Conservation (phyloP, 2,329 filamentous ascomycete species). For the Trichoderma aggressivum region DNA sequence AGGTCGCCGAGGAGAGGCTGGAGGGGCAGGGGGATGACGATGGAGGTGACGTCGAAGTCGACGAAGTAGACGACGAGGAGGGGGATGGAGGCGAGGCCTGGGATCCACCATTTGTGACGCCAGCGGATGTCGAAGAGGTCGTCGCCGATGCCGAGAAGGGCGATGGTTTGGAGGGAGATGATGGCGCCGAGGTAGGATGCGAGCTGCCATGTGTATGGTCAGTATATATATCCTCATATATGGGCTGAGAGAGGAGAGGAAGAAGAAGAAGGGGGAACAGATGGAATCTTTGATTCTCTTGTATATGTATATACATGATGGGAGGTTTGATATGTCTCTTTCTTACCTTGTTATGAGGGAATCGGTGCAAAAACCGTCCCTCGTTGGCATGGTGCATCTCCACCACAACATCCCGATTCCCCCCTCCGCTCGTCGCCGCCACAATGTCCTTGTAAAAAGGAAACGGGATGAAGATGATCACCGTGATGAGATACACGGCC, state of each 20-base stretch:
- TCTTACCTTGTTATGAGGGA: conserved; percentile 85
- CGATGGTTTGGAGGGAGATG: conserved; percentile 85
- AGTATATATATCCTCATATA: not conserved
- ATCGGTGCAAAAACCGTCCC: conserved; percentile 82
- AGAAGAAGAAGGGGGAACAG: no score
- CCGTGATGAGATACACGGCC: conserved; percentile 81
- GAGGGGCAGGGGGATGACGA: conserved; percentile 84
- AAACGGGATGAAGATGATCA: conserved; percentile 93
- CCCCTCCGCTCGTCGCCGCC: conserved; percentile 86
- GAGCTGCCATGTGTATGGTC: conserved; percentile 55
- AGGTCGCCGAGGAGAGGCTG: conserved; percentile 81
- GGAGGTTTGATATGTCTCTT: no score
- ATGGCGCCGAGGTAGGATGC: conserved; percentile 93
- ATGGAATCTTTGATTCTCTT: no score
- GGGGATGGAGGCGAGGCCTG: conserved; percentile 87
- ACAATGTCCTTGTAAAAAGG: conserved; percentile 99
- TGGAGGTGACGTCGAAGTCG: conserved; percentile 94
- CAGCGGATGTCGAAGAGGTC: conserved; percentile 97
- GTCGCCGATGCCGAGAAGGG: conserved; percentile 88
- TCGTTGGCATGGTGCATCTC: conserved; percentile 72
- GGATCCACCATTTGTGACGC: conserved; percentile 98
- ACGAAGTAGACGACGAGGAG: conserved; percentile 97
- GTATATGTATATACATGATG: not conserved
- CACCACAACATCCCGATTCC: conserved; percentile 82
- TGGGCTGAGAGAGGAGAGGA: not conserved